Evolutionary conservation across 768 basidiomycete species (phyloP).

Genomic region (Pisolithus microcarpus): DNA sequence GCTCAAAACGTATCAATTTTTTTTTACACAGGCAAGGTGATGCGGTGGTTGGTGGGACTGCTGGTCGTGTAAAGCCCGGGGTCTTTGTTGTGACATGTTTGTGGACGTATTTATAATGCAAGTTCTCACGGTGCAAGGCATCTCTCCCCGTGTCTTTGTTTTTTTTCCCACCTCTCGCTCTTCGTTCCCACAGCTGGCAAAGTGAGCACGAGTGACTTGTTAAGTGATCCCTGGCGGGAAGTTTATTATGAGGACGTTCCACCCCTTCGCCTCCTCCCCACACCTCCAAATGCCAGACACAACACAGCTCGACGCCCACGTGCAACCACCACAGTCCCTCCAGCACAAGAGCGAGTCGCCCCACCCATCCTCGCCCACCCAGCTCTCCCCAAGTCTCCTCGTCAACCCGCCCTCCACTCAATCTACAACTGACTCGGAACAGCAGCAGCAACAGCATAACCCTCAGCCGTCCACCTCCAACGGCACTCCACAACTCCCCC

Average conservation of each 20-base stretch:
- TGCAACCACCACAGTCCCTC: constrained; percentile 12
- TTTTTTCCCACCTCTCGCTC: constrained; percentile 41
- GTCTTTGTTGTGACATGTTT: constrained; percentile 7
- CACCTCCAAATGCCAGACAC: too few relatives aligned
- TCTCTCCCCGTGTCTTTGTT: constrained; percentile 17
- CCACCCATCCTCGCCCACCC: constrained; percentile 37
- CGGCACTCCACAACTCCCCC: constrained; percentile 23
- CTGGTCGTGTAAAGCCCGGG: background rate
- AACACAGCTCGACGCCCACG: constrained; percentile 26
- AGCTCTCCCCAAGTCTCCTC: constrained; percentile 34
- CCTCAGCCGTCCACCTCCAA: constrained; percentile 18
- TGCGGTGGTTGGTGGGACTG: constrained; percentile 1
- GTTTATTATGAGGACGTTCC: constrained; percentile 38
- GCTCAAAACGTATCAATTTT: too few relatives aligned
- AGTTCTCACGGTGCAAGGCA: constrained; percentile 20
- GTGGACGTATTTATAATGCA: constrained; percentile 12
- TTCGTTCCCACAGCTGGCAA: constrained; percentile 40
- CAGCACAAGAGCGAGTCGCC: constrained; percentile 38
- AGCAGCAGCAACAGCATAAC: constrained; percentile 23
- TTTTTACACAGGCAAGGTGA: constrained; percentile 5
- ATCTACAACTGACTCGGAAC: constrained; percentile 22
- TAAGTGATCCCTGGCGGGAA: constrained; percentile 33
- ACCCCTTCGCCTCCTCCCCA: constrained; percentile 34
- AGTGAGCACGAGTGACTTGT: constrained; percentile 10
- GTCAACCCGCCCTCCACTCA: constrained; percentile 25